These are phyloP conservation scores for Dysphania ambrosioides DNA, from an alignment of 148 eudicot genomes.

Conservation along the genomic window DNA sequence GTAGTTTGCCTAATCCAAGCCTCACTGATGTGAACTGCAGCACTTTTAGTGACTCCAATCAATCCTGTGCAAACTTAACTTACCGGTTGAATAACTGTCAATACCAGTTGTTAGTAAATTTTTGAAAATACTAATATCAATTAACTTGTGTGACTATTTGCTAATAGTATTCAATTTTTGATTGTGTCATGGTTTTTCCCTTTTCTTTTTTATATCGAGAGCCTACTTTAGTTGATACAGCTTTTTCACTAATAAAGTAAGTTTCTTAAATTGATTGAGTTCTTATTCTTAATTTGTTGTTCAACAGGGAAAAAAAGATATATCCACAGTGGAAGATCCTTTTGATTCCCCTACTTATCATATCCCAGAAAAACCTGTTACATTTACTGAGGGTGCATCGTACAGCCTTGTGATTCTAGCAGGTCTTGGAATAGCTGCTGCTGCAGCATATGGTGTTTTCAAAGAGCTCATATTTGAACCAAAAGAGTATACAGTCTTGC, in stretches of 20 bases:
- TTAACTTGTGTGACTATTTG: background rate
- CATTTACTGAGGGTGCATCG: conserved; percentile 89
- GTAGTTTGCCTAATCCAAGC: background rate
- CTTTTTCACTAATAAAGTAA: background rate
- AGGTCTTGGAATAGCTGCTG: conserved; percentile 83
- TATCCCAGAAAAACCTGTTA: conserved; percentile 94
- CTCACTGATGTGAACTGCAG: background rate
- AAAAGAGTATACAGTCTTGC: conserved; percentile 54
- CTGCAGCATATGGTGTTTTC: conserved; percentile 79
- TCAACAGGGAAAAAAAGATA: conserved; percentile 54
- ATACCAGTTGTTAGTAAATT: background rate
- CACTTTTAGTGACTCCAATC: background rate
- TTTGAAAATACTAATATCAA: background rate
- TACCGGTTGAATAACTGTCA: background rate
- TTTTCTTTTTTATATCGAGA: background rate
- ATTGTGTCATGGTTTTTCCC: background rate
- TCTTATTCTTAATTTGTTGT: conserved; percentile 10
- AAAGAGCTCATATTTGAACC: conserved; percentile 89
- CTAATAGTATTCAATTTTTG: background rate
- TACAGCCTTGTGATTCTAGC: conserved; percentile 71
- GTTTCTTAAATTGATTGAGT: background rate
- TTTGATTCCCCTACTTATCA: conserved; percentile 94
- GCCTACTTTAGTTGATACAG: conserved; percentile 12
- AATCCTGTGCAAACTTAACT: background rate
- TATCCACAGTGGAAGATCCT: conserved; percentile 81